phyloP scores from a whole-genome alignment of 345 rosid species.

The Eucalyptus regnans region DNA sequence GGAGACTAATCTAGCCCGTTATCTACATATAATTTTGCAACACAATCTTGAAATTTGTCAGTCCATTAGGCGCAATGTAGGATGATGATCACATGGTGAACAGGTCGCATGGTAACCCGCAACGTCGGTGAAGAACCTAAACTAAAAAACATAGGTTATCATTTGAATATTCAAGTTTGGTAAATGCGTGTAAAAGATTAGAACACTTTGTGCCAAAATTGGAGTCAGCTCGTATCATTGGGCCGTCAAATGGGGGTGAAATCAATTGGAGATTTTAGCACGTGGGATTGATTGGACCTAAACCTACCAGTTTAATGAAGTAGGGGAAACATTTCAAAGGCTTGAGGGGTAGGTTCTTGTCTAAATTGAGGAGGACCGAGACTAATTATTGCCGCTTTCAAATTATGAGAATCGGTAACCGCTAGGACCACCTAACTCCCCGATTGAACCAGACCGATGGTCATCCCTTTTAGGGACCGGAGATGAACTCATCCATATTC shows the following conservation, averaged over 20 bases:
- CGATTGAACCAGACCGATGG: not conserved
- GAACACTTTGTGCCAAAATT: not conserved
- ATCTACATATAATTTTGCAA: not conserved
- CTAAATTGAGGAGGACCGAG: not conserved
- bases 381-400: not conserved
- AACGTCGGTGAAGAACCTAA: not conserved
- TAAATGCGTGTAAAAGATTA: not conserved
- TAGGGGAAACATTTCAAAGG: not conserved
- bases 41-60: not conserved
- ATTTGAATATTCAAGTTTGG: not conserved
- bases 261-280: not conserved
- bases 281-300: not conserved
- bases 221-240: not conserved
- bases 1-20: not conserved
- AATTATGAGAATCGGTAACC: not conserved
- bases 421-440: fast-evolving
- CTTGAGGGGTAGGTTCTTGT: not conserved
- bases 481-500: not conserved
- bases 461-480: not conserved
- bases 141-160: not conserved
- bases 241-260: not conserved
- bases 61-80: not conserved
- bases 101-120: not conserved
- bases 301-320: not conserved
- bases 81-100: not conserved